Evolutionary conservation across 495 filamentous ascomycete species (phyloP), one percentile per base, ranked within the genome.

Genomic region (Lindgomyces ingoldianus): DNA sequence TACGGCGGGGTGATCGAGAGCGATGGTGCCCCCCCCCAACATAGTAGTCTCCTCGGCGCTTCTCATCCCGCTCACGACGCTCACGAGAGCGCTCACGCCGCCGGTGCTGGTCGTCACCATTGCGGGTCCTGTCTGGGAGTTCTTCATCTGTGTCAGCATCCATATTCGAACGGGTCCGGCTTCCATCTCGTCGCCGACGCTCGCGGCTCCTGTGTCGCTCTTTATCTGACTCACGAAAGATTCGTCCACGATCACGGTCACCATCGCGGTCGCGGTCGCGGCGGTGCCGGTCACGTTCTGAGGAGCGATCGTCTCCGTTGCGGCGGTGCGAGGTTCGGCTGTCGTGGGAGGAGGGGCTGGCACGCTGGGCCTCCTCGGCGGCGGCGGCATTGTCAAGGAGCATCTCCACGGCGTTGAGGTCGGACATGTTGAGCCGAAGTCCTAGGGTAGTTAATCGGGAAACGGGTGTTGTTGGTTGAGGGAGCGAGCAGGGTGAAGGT

Each of bases 21-120:
- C 89, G 88, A 58, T 84, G 81, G 62, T 87, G 87, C 55, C 84
- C 81, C 69, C 83, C 78, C 42, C 81, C 85, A 67, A 85, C 83
- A 69, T 83, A 82, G 46, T 75, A 73, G 65, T 77, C 74, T 8
- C 68, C 73, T 25, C 48, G 48, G 78, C 90, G 89, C 22, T 62
- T 59, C 4, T 60, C 65, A 75, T 91, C 83, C 77, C 90, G 91
- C 71, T 89, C 89, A 81, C 86, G 83, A 79, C 87, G 84, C 78
- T 87, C 88, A 66, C 60, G 16, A 41, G 21, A 45, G 3, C 50
- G 42, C 25, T 54, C 53, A 30, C 61, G 52, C 33, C 10, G 6
- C 19, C 26, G 33, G 4, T n/a, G n/a, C n/a, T n/a, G n/a, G n/a
- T 52, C 46, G 1, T 45, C 19, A 10, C 12, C 26, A 25, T 36